These are phyloP conservation scores for Tilletiopsis washingtonensis DNA, from an alignment of 1,284 basidiomycete species.

Conservation along the genomic window DNA sequence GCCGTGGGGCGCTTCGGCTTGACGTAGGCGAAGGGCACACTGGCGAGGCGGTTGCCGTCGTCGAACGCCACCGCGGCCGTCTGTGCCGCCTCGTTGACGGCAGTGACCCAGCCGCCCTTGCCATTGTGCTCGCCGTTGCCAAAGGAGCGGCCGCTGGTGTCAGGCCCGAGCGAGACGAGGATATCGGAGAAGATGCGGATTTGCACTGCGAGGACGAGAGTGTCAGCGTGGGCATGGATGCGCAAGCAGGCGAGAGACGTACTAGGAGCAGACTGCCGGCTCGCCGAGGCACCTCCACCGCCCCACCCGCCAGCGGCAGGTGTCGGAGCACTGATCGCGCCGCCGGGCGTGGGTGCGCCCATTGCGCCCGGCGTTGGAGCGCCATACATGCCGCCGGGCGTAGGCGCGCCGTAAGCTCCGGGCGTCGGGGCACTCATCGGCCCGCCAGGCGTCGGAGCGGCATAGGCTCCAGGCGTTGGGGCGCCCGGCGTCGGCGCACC, in stretches of 20 bases:
- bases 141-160: background rate
- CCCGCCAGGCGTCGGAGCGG: constrained; percentile 4
- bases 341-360: constrained; percentile 5
- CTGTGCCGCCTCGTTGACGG: background rate
- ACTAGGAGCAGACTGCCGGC: background rate
- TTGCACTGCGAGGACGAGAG: too few relatives aligned
- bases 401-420: background rate
- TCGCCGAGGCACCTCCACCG: background rate
- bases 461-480: constrained; percentile 1
- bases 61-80: background rate
- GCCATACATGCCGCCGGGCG: too few relatives aligned
- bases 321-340: constrained; percentile 4
- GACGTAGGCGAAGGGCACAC: background rate
- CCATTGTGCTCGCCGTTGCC: background rate
- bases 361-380: constrained; percentile 3
- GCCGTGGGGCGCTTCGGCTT: background rate
- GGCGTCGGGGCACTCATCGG: constrained; percentile 1
- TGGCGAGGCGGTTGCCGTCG: background rate
- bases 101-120: background rate
- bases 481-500: constrained; percentile 1
- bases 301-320: background rate
- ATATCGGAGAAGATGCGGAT: too few relatives aligned
- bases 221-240: too few relatives aligned
- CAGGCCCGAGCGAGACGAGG: background rate
- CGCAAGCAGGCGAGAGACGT: background rate